A percentile compares a stretch with the other conserved stretches of the same genome.
phyloP scores from a whole-genome alignment of 208 protist genomes.

The Acanthamoeba quina region DNA sequence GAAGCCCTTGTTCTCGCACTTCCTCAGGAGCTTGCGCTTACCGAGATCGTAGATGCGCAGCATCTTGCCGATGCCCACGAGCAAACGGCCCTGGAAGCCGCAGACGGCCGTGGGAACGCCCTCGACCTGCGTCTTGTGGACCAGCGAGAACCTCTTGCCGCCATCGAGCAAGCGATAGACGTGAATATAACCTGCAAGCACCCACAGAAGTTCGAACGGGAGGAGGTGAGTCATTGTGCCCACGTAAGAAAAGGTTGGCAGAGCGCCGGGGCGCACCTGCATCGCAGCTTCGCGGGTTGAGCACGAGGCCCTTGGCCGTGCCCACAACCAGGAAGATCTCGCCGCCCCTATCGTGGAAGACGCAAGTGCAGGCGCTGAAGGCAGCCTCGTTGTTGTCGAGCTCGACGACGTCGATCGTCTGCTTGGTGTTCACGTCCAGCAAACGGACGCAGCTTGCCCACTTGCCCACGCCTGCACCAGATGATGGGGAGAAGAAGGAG shows the following conservation, averaged over 20 bases:
- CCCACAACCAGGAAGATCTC: slow-evolving; percentile 89
- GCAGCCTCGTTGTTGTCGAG: slow-evolving; percentile 91
- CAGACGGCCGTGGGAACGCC: slow-evolving; percentile 88
- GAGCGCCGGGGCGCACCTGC: not conserved
- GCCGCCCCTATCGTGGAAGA: slow-evolving; percentile 80
- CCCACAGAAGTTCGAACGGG: not conserved
- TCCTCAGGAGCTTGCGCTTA: slow-evolving; percentile 92
- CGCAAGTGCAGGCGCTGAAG: slow-evolving; percentile 80
- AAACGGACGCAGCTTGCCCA: slow-evolving; percentile 91
- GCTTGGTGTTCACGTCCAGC: slow-evolving; percentile 83
- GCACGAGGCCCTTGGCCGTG: slow-evolving; percentile 79
- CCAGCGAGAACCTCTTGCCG: slow-evolving; percentile 59
- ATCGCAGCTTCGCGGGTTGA: slow-evolving; percentile 77
- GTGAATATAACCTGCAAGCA: slow-evolving; percentile 78
- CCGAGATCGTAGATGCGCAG: slow-evolving; percentile 94
- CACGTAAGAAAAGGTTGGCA: not conserved
- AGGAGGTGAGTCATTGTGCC: too few relatives aligned
- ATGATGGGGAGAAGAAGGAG: not conserved
- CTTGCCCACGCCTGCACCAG: slow-evolving; percentile 70
- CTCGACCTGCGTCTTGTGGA: slow-evolving; percentile 90
- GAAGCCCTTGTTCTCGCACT: slow-evolving; percentile 92
- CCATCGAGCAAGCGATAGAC: slow-evolving; percentile 79
- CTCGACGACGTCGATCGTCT: slow-evolving; percentile 82
- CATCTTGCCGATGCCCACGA: slow-evolving; percentile 87
- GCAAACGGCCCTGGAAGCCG: slow-evolving; percentile 89